Base-by-base conservation (phyloP, 2,329 filamentous ascomycete genomes). In the Pseudocercospora eumusae region DNA sequence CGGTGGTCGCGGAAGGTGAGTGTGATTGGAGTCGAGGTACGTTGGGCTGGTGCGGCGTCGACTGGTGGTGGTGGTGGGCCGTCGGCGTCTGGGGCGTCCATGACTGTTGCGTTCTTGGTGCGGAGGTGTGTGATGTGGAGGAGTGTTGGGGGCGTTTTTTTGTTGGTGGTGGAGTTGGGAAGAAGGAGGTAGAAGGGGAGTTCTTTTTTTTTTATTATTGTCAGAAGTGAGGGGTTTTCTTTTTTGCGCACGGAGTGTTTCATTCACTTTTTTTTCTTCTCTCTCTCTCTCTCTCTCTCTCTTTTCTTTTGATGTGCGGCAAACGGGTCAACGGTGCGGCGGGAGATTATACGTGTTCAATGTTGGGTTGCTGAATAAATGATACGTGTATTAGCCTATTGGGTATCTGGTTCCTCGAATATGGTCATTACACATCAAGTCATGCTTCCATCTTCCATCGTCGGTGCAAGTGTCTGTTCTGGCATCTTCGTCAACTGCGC, bases 1-100 rank as follows among this genome's bases (percentile, higher is more conserved):
- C 28, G 61, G n/a, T 49, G 31, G 55, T 69, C 64, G 21, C 50
- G 56, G 65, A 73, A 66, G 1, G 20, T 59, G 49, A 72, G 44
- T n/a, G 28, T 57, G 21, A 69, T 1, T n/a, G 15, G 18, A 6
- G 15, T 7, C 2, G 36, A 40, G 7, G 36, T 15, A 8, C 31
- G 57, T n/a, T 5, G 28, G 18, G 60, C 44, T 8, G 28, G 18
- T 31, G 42, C 53, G n/a, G 31, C 27, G n/a, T 40, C 20, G 28
- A 33, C 44, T 1, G 23, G 20, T 21, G 44, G 44, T 23, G 47
- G 47, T 52, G 47, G 21, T 27, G 47, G 20, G 47, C 3, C 21
- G 47, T 52, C 47, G 25, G 10, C 23, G 15, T 25, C 25, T 25
- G 47, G 21, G 6, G 44, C 20, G 9, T 47, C 44, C 44, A 47